These are phyloP conservation scores for Curvularia lunata DNA, from an alignment of 2,329 filamentous ascomycete species.

Conservation along the genomic window DNA sequence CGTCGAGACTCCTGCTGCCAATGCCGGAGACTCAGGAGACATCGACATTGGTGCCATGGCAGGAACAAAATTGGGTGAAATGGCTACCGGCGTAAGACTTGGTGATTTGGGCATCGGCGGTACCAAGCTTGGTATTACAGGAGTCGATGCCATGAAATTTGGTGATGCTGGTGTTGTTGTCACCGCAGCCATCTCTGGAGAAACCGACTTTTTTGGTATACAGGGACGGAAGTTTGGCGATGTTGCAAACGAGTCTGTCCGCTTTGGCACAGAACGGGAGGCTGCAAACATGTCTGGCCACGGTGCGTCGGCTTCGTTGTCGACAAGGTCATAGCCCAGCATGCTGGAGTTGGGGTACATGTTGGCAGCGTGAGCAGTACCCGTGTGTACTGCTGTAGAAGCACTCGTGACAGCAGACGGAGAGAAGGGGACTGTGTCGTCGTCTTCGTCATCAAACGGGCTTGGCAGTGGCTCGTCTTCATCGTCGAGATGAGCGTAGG, in stretches of 20 bases:
- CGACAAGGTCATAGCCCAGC: constrained; percentile 35
- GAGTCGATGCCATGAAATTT: constrained; percentile 9
- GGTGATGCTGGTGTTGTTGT: constrained; percentile 4
- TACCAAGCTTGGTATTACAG: constrained; percentile 11
- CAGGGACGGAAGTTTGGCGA: constrained; percentile 24
- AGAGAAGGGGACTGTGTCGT: constrained; percentile 24
- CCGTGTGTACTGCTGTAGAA: constrained; percentile 8
- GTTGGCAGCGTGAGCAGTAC: constrained; percentile 3
- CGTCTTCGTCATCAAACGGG: constrained; percentile 21
- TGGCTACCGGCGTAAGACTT: constrained; percentile 6
- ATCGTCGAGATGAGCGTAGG: constrained; percentile 41
- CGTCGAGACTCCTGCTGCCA: not conserved
- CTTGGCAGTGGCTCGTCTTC: constrained; percentile 20
- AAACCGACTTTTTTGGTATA: constrained; percentile 8
- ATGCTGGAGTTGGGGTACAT: constrained; percentile 9
- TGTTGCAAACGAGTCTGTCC: constrained; percentile 24
- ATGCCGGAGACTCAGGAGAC: constrained; percentile 5
- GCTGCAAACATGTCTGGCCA: constrained; percentile 35
- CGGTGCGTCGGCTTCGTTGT: constrained; percentile 28
- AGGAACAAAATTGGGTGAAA: constrained; percentile 24
- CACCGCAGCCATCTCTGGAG: constrained; percentile 6
- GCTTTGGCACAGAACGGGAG: constrained; percentile 8
- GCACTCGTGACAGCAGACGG: constrained; percentile 21
- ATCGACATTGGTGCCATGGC: not conserved
- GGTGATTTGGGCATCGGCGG: constrained; percentile 1